These are phyloP conservation scores for Gossypium sturtianum DNA, from an alignment of 345 rosid species.

Conservation along the genomic window DNA sequence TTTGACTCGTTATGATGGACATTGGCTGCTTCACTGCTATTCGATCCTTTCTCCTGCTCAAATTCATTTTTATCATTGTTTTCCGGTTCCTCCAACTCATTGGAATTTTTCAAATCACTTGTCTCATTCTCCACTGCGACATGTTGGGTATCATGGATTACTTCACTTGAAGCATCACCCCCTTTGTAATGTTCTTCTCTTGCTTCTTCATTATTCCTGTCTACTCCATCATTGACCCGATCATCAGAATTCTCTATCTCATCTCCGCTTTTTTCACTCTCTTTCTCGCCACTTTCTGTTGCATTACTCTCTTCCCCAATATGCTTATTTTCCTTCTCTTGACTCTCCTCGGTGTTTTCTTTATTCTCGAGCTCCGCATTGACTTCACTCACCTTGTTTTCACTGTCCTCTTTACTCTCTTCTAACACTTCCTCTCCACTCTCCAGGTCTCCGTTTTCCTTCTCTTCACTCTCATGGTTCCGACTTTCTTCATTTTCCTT, in stretches of 20 bases:
- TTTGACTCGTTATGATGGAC: constrained; percentile 19
- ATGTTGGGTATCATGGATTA: constrained; percentile 36
- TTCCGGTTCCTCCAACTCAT: constrained; percentile 26
- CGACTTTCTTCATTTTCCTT: constrained; percentile 21
- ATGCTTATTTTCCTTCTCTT: constrained; percentile 13
- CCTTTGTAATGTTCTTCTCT: constrained; percentile 65
- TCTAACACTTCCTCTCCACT: neutral
- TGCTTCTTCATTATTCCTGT: constrained; percentile 34
- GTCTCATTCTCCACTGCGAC: constrained; percentile 24
- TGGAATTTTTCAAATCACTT: constrained; percentile 18
- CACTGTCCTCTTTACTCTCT: constrained; percentile 14
- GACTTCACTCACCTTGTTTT: constrained; percentile 12
- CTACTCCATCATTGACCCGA: constrained; percentile 41
- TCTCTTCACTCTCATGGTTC: constrained; percentile 7
- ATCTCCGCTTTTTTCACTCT: constrained; percentile 13
- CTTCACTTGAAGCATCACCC: constrained; percentile 66
- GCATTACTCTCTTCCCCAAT: constrained; percentile 16
- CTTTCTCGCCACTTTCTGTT: constrained; percentile 7
- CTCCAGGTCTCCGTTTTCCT: neutral
- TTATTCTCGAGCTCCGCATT: constrained; percentile 13
- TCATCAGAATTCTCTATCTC: constrained; percentile 27
- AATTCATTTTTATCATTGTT: constrained; percentile 27
- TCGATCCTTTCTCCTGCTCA: constrained; percentile 2
- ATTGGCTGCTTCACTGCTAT: constrained; percentile 11
- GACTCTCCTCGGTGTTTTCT: constrained; percentile 11